Conservation (phyloP, 2,329 filamentous ascomycete species). For the Metarhizium robertsii region DNA sequence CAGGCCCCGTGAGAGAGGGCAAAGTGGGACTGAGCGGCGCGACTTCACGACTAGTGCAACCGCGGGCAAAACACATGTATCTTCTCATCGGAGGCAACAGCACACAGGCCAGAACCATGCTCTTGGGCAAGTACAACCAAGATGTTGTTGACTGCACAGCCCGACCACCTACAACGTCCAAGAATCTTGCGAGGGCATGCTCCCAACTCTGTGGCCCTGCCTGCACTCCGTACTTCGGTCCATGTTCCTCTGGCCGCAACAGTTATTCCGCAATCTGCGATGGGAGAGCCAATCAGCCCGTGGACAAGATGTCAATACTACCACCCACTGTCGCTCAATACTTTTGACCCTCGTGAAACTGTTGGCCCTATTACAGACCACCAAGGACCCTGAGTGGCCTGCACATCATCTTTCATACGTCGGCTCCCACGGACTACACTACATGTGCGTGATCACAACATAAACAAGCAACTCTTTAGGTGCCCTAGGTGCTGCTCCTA, state of each 20-base stretch:
- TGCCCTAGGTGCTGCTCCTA: neutral
- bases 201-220: neutral
- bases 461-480: neutral
- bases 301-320: neutral
- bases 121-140: too few relatives aligned
- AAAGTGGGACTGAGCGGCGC: neutral
- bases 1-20: neutral
- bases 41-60: neutral
- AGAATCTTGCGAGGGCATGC: neutral
- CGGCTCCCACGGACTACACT: neutral
- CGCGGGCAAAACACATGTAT: neutral
- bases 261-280: neutral
- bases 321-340: too few relatives aligned
- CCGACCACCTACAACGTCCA: neutral
- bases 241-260: too few relatives aligned
- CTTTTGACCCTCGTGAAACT: neutral
- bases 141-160: neutral
- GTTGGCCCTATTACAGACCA: neutral
- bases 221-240: too few relatives aligned
- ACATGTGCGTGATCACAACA: constrained; percentile 1
- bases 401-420: constrained; percentile 5
- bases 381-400: neutral
- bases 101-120: too few relatives aligned
- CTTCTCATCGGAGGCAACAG: neutral
- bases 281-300: neutral